Evolutionary conservation across 2,329 filamentous ascomycete species (phyloP).

Genomic region (Talaromyces sp.): DNA sequence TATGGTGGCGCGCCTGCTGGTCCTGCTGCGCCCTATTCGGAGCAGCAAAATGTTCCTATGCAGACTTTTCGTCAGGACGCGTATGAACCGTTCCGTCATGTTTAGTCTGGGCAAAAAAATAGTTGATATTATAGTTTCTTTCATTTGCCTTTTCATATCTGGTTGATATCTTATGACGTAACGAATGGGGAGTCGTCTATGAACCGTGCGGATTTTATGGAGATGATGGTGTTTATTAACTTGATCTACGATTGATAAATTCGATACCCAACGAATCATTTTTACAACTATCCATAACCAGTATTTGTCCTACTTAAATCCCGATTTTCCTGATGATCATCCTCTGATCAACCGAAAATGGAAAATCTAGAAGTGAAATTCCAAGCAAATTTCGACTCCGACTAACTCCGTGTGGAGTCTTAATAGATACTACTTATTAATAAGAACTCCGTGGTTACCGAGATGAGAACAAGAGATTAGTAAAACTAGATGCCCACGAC

Average conservation of each 20-base stretch:
- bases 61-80: slow-evolving; percentile 24
- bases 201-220: background rate
- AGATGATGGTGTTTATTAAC: background rate
- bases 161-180: background rate
- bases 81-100: slow-evolving; percentile 37
- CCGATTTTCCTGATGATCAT: no score
- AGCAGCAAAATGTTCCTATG: slow-evolving; percentile 23
- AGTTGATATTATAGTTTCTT: background rate
- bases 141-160: background rate
- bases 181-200: background rate
- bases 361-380: no score
- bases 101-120: slow-evolving; percentile 6
- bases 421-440: no score
- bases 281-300: background rate
- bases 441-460: no score
- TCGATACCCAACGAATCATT: slow-evolving; percentile 8
- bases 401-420: no score
- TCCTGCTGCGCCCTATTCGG: slow-evolving; percentile 16
- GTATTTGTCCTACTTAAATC: no score
- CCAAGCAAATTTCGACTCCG: no score
- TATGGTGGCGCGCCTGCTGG: slow-evolving; percentile 19
- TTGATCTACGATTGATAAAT: background rate
- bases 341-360: no score
- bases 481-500: no score
- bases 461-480: no score